Base-by-base conservation (phyloP, 192 early-diverging fungal species). In the Geosiphon pyriformis region DNA sequence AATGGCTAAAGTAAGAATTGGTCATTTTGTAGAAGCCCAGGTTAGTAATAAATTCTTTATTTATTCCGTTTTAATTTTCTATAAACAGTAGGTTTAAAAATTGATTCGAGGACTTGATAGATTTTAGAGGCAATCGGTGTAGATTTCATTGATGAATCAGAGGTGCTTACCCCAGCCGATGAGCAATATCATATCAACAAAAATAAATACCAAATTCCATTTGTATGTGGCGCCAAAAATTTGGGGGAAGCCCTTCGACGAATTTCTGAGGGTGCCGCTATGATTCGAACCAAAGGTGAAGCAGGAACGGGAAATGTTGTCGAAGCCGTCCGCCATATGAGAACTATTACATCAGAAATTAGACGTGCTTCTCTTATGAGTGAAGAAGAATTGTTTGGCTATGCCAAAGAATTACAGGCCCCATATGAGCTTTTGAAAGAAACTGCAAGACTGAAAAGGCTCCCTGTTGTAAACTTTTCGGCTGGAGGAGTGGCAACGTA, bases 381-480 rank as follows among this genome's bases (percentile, higher is more conserved):
- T 70, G 88, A 91, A 23, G 88, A 91, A 62, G 94, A 99, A 78
- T 83, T 98, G 29, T 97, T 88, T 82, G 84, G 87, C 73, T 98
- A 92, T 72, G 92, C 96, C 68, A 98, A 99, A 85, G 94, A 98
- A 71, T 82, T 99, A 72, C 89, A 92, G 64, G 94, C 92, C 15
- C 93, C 95, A 22, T 86, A 87, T 78, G 79, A 98, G 59, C 85
- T 98, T 34, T 85, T 99, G 68, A 89, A 92, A 72, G 91, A 96
- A 70, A 88, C 89, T 51, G 92, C 85, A 59, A 80, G 83, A 58
- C 80, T 97, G 33, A 93, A 92, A 49, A 87, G 94, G 65, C 79
- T 99, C 27, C 95, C 96, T 46, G 93, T 99, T 48, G 95, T 96
- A 74, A 96, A 96, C 85, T 99, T 99, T 83, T 94, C 96, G 66